Evolutionary conservation across 192 early-diverging fungal species (phyloP).

Genomic region (Coemansia biformis): DNA sequence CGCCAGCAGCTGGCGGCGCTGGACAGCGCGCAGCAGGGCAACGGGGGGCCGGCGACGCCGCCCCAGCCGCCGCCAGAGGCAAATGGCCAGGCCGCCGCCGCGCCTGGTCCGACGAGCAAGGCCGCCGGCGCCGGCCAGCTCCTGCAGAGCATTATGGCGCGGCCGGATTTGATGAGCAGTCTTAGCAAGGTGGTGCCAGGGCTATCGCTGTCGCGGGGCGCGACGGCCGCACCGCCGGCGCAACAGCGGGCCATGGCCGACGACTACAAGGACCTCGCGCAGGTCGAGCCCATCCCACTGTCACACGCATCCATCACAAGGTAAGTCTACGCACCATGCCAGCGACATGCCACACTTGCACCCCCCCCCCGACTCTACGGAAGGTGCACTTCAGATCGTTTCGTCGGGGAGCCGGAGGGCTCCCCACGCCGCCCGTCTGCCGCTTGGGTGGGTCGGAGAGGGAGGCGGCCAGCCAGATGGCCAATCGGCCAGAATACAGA

Average conservation of each 20-base stretch:
- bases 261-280: conserved; percentile 17
- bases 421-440: no score
- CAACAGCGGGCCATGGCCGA: conserved; percentile 1
- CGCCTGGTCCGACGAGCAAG: no score
- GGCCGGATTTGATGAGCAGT: conserved; percentile 32
- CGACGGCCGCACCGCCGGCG: conserved; percentile 14
- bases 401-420: no score
- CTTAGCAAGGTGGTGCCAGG: conserved; percentile 34
- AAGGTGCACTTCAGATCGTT: background rate
- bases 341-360: background rate
- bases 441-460: no score
- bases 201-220: conserved; percentile 24
- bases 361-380: no score
- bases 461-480: no score
- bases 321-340: conserved; percentile 19
- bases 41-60: background rate
- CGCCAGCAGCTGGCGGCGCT: conserved; percentile 24
- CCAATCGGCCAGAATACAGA: no score
- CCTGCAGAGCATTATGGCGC: conserved; percentile 33
- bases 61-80: background rate
- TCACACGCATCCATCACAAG: conserved; percentile 32
- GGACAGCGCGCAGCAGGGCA: conserved; percentile 2
- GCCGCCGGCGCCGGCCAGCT: conserved; percentile 18
- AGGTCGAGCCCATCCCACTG: conserved; percentile 38
- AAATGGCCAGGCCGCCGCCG: background rate